These are phyloP conservation scores for Ettlia oleoabundans DNA, from an alignment of 139 green algal genomes.

Conservation along the genomic window DNA sequence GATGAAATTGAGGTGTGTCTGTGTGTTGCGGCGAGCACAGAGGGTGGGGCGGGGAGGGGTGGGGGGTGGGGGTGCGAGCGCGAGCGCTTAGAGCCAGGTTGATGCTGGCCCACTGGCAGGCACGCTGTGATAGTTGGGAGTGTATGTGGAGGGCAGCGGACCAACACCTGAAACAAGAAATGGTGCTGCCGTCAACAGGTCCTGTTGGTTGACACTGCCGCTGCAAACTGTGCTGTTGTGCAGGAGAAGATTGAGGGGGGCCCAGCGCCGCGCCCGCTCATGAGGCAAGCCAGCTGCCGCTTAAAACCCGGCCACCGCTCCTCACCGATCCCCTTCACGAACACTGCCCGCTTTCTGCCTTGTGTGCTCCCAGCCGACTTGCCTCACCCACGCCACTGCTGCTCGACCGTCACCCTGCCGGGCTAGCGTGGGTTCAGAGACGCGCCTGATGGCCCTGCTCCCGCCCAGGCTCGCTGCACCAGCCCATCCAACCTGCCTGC, in stretches of 20 bases:
- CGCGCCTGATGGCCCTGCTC: not conserved
- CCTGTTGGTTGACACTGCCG: not conserved
- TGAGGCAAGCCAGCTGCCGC: conserved; percentile 40
- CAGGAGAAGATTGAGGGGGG: conserved; percentile 60
- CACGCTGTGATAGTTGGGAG: too few relatives aligned
- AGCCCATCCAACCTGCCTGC: conserved; percentile 55
- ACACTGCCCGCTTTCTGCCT: too few relatives aligned
- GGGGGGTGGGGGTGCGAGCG: not conserved
- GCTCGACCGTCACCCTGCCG: not conserved
- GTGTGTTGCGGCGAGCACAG: too few relatives aligned
- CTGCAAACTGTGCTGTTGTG: conserved; percentile 26
- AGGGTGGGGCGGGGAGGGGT: conserved; percentile 52
- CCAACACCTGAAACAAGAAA: too few relatives aligned
- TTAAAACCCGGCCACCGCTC: too few relatives aligned
- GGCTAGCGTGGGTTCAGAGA: too few relatives aligned
- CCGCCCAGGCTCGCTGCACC: conserved; percentile 52
- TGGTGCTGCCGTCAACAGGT: too few relatives aligned
- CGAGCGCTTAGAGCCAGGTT: not conserved
- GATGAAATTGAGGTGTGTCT: conserved; percentile 70
- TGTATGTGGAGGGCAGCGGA: too few relatives aligned
- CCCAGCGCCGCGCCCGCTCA: conserved; percentile 55
- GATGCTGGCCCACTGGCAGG: too few relatives aligned
- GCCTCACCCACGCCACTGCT: not conserved
- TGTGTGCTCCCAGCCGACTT: too few relatives aligned
- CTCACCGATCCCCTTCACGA: too few relatives aligned